phyloP scores from a whole-genome alignment of 139 green algal species.

The Micromonas pusilla region DNA sequence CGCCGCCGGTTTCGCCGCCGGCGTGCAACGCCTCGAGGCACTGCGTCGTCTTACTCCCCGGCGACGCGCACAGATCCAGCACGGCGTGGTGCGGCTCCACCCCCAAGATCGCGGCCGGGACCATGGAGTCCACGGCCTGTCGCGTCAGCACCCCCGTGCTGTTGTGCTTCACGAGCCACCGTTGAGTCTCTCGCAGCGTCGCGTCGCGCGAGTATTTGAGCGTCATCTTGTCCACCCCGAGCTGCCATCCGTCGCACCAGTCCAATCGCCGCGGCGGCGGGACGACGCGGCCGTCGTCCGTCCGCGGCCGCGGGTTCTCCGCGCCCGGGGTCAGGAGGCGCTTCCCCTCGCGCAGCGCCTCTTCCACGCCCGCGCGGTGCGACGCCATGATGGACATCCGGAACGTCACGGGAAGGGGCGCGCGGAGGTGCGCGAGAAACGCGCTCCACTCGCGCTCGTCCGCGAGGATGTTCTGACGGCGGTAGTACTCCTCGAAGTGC shows the following conservation, averaged over 20 bases:
- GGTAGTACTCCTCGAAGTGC: slow-evolving; percentile 18
- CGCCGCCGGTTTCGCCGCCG: not conserved
- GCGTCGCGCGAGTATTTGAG: not conserved
- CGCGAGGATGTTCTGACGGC: not conserved
- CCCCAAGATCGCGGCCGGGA: slow-evolving; percentile 92
- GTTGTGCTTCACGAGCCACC: slow-evolving; percentile 20
- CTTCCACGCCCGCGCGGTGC: not conserved
- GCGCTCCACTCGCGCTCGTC: slow-evolving; percentile 60
- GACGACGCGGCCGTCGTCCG: not conserved
- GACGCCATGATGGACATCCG: slow-evolving; percentile 72
- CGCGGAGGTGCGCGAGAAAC: slow-evolving; percentile 70
- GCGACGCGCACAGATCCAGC: slow-evolving; percentile 95
- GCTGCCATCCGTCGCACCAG: slow-evolving; percentile 29
- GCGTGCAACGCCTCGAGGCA: slow-evolving; percentile 18
- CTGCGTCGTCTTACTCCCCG: slow-evolving; percentile 90
- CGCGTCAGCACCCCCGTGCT: slow-evolving; percentile 18
- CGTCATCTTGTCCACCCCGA: slow-evolving; percentile 8
- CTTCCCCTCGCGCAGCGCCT: not conserved
- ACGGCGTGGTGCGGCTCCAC: slow-evolving; percentile 86
- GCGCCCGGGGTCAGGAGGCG: too few species aligned
- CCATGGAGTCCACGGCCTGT: slow-evolving; percentile 94
- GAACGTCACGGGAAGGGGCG: slow-evolving; percentile 86
- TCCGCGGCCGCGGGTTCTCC: too few species aligned
- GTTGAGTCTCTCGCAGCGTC: not conserved
- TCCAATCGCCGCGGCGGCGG: not conserved